A percentile compares a stretch with the other conserved stretches of the same genome.
These are phyloP conservation scores for Salix purpurea DNA, from an alignment of 345 rosid genomes.

Conservation along the genomic window DNA sequence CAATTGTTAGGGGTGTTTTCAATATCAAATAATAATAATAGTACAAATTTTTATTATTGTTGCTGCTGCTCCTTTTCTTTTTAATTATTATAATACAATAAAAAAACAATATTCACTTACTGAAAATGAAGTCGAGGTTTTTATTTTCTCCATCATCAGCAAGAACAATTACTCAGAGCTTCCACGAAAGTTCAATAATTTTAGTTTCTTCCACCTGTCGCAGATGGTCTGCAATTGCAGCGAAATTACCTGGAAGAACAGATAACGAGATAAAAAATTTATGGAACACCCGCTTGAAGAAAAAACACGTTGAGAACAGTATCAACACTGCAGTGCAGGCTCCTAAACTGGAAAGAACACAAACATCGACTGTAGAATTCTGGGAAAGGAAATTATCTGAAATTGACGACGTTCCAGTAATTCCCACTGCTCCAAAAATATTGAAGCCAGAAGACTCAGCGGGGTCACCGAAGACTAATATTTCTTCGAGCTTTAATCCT, in stretches of 20 bases:
- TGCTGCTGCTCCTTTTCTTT: too few species aligned
- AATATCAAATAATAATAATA: too few species aligned
- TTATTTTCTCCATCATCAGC: too few species aligned
- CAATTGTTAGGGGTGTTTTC: too few species aligned
- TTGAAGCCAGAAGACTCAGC: not conserved
- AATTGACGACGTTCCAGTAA: not conserved
- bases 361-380: not conserved
- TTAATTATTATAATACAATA: too few species aligned
- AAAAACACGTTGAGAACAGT: constrained; percentile 19
- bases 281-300: constrained; percentile 45
- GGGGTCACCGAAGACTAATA: not conserved
- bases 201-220: not conserved
- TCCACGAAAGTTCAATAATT: not conserved
- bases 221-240: constrained; percentile 57
- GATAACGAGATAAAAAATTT: constrained; percentile 51
- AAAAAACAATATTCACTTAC: too few species aligned
- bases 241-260: constrained; percentile 46
- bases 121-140: too few species aligned
- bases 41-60: too few species aligned
- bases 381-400: not conserved
- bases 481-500: not conserved
- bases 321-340: not conserved
- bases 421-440: not conserved
- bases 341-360: not conserved
- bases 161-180: too few species aligned